Evolutionary conservation across 352 stramenopile species (phyloP).

Genomic region (Phytophthora sp.): DNA sequence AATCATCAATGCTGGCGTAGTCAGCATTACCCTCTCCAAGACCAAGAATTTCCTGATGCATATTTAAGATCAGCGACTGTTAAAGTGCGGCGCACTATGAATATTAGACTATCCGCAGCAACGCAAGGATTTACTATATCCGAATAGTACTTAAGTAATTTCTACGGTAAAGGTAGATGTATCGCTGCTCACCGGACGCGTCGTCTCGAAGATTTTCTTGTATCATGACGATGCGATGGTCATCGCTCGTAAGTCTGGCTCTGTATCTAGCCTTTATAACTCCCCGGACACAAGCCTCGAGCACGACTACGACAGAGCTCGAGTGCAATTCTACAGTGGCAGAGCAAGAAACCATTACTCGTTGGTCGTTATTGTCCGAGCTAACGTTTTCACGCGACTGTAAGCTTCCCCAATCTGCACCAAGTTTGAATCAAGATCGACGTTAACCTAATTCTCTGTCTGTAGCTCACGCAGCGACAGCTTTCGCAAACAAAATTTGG

Average conservation of each 20-base stretch:
- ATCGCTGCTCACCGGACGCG: constrained; percentile 21
- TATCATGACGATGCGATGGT: constrained; percentile 20
- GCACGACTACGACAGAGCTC: constrained; percentile 27
- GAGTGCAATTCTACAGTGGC: constrained; percentile 58
- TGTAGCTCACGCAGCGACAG: constrained; percentile 66
- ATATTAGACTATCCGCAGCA: no score
- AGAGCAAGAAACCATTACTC: constrained; percentile 47
- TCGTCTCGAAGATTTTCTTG: constrained; percentile 21
- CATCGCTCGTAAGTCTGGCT: not conserved
- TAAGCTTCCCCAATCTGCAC: constrained; percentile 22
- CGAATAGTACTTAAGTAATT: no score
- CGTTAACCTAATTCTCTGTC: not conserved
- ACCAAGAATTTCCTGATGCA: not conserved
- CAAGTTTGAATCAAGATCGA: not conserved
- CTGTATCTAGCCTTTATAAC: not conserved
- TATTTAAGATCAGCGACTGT: not conserved
- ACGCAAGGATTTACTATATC: no score
- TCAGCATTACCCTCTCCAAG: not conserved
- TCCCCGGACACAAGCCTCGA: not conserved
- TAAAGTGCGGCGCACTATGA: not conserved
- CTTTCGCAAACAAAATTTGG: constrained; percentile 69
- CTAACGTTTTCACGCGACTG: constrained; percentile 78
- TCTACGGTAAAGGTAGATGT: no score
- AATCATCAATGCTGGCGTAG: constrained; percentile 4
- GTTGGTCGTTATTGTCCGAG: constrained; percentile 57